phyloP scores from a whole-genome alignment of 768 basidiomycete species.

The Rhizopogon vulgaris region DNA sequence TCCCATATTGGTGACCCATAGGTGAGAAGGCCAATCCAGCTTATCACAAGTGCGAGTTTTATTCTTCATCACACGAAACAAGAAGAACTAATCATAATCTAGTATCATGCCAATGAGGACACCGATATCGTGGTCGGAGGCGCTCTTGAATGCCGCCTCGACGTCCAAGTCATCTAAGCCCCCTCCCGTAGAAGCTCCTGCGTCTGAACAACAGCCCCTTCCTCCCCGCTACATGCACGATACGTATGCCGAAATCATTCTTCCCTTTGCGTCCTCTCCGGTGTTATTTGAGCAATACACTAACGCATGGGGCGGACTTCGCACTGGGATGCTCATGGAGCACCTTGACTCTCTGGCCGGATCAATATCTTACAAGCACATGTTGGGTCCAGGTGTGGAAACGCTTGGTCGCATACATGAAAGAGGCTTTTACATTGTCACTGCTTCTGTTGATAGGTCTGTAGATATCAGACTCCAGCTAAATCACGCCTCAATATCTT shows the following conservation, averaged over 20 bases:
- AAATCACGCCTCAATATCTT: background rate
- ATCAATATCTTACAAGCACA: conserved; percentile 78
- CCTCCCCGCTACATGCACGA: conserved; percentile 59
- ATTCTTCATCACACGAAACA: background rate
- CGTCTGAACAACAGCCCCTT: conserved; percentile 19
- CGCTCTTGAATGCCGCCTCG: conserved; percentile 36
- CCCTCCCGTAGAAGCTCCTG: conserved; percentile 7
- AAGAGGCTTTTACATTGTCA: conserved; percentile 75
- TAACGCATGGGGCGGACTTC: conserved; percentile 65
- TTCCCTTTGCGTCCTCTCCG: conserved; percentile 58
- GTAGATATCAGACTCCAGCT: conserved; percentile 1
- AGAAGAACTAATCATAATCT: conserved; percentile 4
- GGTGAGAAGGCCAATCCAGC: conserved; percentile 49
- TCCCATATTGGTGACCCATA: conserved; percentile 14
- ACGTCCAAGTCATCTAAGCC: conserved; percentile 14
- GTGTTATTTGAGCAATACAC: conserved; percentile 61
- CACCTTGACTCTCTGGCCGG: conserved; percentile 83
- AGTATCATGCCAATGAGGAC: conserved; percentile 56
- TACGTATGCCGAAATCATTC: conserved; percentile 59
- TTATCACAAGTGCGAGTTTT: conserved; percentile 38
- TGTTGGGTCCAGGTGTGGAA: conserved; percentile 60
- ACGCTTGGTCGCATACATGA: conserved; percentile 50
- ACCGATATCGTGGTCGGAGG: conserved; percentile 52
- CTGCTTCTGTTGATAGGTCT: conserved; percentile 75
- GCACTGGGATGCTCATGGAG: conserved; percentile 70